These are phyloP conservation scores for Wolfiporia cocos DNA, from an alignment of 1,284 basidiomycete species.

Conservation along the genomic window DNA sequence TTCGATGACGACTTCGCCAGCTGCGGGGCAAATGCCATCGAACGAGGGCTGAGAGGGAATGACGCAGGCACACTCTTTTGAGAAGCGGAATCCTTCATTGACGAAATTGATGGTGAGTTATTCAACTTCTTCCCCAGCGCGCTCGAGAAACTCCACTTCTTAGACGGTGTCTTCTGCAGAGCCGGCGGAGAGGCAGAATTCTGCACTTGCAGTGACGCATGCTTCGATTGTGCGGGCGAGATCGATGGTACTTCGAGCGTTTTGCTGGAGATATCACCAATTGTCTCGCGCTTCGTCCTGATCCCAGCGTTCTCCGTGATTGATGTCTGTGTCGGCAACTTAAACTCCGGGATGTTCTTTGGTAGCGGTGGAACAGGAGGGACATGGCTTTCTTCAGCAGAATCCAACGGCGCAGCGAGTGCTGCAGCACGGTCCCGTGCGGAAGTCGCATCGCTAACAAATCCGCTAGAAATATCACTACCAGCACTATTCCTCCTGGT, in stretches of 20 bases:
- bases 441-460: constrained; percentile 56
- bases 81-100: constrained; percentile 35
- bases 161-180: constrained; percentile 65
- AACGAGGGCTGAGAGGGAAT: constrained; percentile 60
- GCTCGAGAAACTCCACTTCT: constrained; percentile 95
- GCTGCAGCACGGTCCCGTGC: constrained; percentile 64
- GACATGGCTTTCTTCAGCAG: constrained; percentile 56
- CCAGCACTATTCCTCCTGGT: constrained; percentile 74
- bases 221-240: constrained; percentile 24
- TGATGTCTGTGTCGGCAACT: constrained; percentile 39
- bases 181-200: constrained; percentile 30
- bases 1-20: constrained; percentile 61
- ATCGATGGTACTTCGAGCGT: constrained; percentile 47
- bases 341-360: constrained; percentile 80
- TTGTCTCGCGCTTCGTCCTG: constrained; percentile 16
- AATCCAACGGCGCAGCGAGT: constrained; percentile 51
- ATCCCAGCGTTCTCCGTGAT: constrained; percentile 32
- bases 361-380: constrained; percentile 97
- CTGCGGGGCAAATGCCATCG: constrained; percentile 55
- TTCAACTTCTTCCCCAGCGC: constrained; percentile 81
- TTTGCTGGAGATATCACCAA: constrained; percentile 17
- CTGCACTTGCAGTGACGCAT: constrained; percentile 21
- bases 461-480: constrained; percentile 77
- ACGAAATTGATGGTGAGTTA: constrained; percentile 57
- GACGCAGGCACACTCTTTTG: constrained; percentile 38